Percentiles rank a stretch among this genome's conserved stretches.
phyloP scores from a whole-genome alignment of 1,284 basidiomycete species.

The Peniophora sp. region DNA sequence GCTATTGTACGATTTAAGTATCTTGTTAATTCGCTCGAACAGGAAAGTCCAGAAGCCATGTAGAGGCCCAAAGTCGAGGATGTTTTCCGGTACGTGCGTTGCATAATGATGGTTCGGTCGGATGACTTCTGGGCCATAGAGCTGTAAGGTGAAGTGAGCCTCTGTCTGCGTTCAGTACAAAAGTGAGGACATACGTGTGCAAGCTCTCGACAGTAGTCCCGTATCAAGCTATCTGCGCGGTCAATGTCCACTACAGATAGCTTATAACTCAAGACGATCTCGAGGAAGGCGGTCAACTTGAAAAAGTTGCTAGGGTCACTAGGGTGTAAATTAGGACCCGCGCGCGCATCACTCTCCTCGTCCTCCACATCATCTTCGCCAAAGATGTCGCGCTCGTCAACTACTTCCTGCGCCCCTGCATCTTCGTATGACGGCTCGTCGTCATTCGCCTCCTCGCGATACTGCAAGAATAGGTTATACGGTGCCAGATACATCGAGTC shows the following conservation, averaged over 20 bases:
- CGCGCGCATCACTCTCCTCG: not conserved
- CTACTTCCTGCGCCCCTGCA: not conserved
- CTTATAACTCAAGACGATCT: conserved; percentile 7
- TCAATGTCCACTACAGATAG: conserved; percentile 11
- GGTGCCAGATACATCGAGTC: too few relatives aligned
- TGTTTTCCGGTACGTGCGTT: conserved; percentile 10
- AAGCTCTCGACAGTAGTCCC: conserved; percentile 15
- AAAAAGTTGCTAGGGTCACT: conserved; percentile 18
- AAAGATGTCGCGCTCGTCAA: not conserved
- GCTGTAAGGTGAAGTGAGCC: too few relatives aligned
- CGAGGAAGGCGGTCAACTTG: conserved; percentile 16
- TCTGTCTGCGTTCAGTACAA: too few relatives aligned
- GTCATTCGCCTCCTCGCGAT: not conserved
- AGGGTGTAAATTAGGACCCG: conserved; percentile 12
- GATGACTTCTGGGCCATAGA: conserved; percentile 11
- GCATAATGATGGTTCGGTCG: conserved; percentile 15
- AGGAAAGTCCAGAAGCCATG: conserved; percentile 21
- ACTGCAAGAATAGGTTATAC: not conserved
- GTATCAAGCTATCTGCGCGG: conserved; percentile 12
- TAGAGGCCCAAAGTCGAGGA: conserved; percentile 16
- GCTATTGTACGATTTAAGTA: conserved; percentile 15
- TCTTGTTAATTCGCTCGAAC: conserved; percentile 18
- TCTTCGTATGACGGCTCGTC: not conserved
- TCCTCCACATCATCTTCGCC: not conserved
- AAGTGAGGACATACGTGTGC: conserved; percentile 8